Evolutionary conservation across 768 basidiomycete species (phyloP).

Genomic region (Tricholoma hemisulphureum): DNA sequence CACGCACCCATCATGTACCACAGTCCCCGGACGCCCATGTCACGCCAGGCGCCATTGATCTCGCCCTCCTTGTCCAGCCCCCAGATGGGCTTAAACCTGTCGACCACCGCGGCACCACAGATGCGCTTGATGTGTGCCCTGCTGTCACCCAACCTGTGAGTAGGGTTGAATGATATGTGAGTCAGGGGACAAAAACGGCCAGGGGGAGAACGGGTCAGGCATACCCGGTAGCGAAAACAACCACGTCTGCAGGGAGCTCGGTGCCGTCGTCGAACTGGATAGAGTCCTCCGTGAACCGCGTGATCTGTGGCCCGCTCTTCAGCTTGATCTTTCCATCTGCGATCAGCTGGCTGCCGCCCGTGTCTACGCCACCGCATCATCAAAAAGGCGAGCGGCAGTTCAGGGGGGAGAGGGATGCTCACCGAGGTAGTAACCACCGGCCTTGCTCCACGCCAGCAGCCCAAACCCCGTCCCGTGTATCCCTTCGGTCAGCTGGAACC

Average conservation of each 20-base stretch:
- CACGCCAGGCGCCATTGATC: constrained; percentile 46
- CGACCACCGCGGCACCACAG: constrained; percentile 41
- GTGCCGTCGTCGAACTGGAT: constrained; percentile 47
- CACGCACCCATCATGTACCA: constrained; percentile 59
- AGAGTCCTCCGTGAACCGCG: constrained; percentile 39
- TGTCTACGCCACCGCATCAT: constrained; percentile 32
- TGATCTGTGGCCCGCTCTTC: constrained; percentile 52
- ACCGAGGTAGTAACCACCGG: constrained; percentile 72
- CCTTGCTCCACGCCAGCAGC: constrained; percentile 44
- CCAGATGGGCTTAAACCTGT: constrained; percentile 53
- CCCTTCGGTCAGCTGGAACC: constrained; percentile 56
- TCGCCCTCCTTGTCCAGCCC: constrained; percentile 64
- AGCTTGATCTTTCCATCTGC: constrained; percentile 66
- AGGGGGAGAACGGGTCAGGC: neutral
- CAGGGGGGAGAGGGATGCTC: constrained; percentile 3
- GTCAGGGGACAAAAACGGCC: neutral
- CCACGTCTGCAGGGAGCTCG: constrained; percentile 45
- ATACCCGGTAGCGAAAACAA: constrained; percentile 51
- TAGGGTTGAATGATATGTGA: neutral
- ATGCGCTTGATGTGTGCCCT: constrained; percentile 37
- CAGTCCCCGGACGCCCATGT: constrained; percentile 46
- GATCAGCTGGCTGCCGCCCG: constrained; percentile 55
- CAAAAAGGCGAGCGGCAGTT: neutral
- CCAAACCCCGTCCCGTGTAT: constrained; percentile 51
- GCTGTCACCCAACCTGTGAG: constrained; percentile 43